Conservation (phyloP, 139 green algal species). For the Nannochloris sp. region DNA sequence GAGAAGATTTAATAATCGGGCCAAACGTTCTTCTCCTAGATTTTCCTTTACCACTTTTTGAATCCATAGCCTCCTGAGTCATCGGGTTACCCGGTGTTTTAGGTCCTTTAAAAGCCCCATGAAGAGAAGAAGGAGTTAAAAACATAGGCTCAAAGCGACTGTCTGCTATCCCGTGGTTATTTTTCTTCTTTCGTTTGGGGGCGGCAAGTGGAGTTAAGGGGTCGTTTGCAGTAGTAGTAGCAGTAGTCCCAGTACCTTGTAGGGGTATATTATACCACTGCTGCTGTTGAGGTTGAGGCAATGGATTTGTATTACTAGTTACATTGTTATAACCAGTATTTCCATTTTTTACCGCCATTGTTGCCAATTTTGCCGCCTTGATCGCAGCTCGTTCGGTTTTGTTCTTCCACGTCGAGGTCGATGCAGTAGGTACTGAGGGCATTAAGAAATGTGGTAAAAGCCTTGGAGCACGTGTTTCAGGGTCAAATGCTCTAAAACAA, state of each 20-base stretch:
- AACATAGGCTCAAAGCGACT: too few species aligned
- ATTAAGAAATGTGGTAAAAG: background rate
- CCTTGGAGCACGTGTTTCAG: constrained; percentile 19
- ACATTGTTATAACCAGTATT: background rate
- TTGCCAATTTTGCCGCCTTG: background rate
- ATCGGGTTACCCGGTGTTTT: too few species aligned
- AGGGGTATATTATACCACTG: too few species aligned
- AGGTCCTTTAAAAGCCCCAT: too few species aligned
- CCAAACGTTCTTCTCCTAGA: background rate
- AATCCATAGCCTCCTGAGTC: background rate
- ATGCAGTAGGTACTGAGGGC: background rate
- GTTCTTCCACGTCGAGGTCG: background rate
- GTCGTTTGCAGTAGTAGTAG: too few species aligned
- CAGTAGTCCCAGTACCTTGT: too few species aligned
- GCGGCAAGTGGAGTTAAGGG: too few species aligned
- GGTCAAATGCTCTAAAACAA: constrained; percentile 45
- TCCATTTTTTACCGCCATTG: background rate
- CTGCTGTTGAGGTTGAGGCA: too few species aligned
- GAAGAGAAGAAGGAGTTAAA: too few species aligned
- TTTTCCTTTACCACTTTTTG: background rate
- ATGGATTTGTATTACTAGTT: background rate
- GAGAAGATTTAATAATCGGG: background rate
- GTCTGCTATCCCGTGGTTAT: too few species aligned
- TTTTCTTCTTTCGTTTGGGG: too few species aligned
- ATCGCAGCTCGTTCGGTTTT: background rate